phyloP scores from a whole-genome alignment of 441 rosid genomes.

The Melastoma candidum region DNA sequence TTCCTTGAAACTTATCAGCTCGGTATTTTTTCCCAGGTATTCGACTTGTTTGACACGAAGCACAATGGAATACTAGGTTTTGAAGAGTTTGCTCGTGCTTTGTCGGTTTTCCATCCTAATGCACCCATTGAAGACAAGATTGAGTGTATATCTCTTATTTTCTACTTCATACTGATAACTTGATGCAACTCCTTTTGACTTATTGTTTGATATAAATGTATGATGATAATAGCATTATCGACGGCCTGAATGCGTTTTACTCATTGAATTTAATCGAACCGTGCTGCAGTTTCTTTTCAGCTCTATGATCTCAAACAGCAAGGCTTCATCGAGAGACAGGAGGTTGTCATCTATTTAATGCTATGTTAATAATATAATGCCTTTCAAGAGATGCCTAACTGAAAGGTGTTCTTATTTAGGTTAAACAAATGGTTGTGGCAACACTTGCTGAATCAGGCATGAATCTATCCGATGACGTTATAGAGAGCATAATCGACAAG shows the following conservation, averaged over 20 bases:
- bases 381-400: background rate
- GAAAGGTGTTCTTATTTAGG: constrained; percentile 13
- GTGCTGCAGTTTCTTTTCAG: constrained; percentile 75
- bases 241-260: background rate
- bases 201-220: too few relatives aligned
- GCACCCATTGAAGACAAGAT: constrained; percentile 88
- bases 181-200: background rate
- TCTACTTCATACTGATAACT: constrained; percentile 3
- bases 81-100: constrained; percentile 95
- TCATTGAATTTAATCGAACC: constrained; percentile 7
- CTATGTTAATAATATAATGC: background rate
- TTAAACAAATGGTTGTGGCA: constrained; percentile 87
- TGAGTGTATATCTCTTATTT: constrained; percentile 30
- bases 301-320: constrained; percentile 92
- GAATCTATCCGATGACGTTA: constrained; percentile 85
- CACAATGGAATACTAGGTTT: constrained; percentile 95
- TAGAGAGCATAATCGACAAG: constrained; percentile 91
- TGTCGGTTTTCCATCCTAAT: constrained; percentile 91
- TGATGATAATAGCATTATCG: background rate
- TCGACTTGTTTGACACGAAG: constrained; percentile 88
- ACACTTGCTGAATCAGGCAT: constrained; percentile 94
- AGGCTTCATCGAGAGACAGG: constrained; percentile 90
- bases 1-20: too few relatives aligned
- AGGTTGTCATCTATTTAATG: constrained; percentile 28
- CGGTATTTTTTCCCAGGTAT: constrained; percentile 48